phyloP scores from a whole-genome alignment of 208 protist species.

The Crithidia expoeki region DNA sequence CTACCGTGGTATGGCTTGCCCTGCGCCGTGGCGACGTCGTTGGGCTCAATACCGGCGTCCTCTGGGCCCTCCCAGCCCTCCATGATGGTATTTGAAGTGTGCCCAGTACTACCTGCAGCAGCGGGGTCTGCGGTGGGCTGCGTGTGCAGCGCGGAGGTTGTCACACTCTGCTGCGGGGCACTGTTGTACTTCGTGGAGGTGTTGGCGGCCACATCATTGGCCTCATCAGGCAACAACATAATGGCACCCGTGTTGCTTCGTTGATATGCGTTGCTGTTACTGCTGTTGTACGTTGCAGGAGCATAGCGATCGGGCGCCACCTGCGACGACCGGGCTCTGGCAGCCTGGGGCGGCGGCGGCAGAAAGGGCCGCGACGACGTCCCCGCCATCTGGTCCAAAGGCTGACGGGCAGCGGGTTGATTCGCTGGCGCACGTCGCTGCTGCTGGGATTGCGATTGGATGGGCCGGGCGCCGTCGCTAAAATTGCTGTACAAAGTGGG shows the following conservation, averaged over 20 bases:
- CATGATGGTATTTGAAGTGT: neutral
- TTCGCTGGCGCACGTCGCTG: neutral
- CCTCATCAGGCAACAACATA: neutral
- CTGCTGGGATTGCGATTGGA: neutral
- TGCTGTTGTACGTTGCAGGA: neutral
- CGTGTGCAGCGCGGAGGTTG: neutral
- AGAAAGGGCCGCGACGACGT: neutral
- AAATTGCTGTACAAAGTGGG: neutral
- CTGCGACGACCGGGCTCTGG: neutral
- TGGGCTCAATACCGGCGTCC: neutral
- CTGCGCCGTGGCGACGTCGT: neutral
- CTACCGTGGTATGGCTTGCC: neutral
- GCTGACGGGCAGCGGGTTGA: neutral
- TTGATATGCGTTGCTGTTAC: neutral
- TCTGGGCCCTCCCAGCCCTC: constrained; percentile 4
- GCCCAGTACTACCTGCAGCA: neutral
- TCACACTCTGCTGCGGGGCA: neutral
- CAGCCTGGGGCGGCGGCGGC: neutral
- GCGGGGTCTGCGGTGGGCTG: neutral
- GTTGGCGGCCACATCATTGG: neutral
- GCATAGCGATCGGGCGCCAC: neutral
- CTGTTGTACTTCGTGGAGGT: neutral
- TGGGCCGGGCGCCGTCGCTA: neutral
- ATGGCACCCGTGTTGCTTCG: neutral
- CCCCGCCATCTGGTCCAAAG: neutral